Base-by-base conservation (phyloP, 805 yeast species). In the Babjeviella inositovora region DNA sequence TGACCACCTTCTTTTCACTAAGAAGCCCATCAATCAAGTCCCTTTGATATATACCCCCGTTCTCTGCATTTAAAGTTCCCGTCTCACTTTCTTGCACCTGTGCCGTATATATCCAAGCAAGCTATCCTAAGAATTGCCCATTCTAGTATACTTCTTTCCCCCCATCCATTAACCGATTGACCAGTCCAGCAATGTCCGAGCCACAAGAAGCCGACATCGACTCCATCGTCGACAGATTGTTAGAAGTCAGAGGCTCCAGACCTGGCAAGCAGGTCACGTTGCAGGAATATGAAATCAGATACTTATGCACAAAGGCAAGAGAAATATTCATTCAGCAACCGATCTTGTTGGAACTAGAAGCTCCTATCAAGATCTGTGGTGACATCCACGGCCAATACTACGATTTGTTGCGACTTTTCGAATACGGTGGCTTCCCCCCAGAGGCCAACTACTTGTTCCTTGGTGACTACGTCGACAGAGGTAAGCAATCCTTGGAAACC, bases 391-490 rank as follows among this genome's bases (percentile, higher is more conserved):
- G 98, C 28, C 98, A 87, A 56, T 87, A 90, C 54, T 87, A 87
- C 47, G 98, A 87, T 53, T 68, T 87, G 40, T 65, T 87, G 47
- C 76, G 98, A 53, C 67, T 87, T 39, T 87, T 87, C 43, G 97
- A 90, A 58, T 87, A 87, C 45, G 97, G 98, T 40, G 98, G 97
- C 3, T 87, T 90, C 63, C 98, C 98, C 2, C 98, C 98, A 8
- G 97, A 90, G 50, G 93, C 97, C 11, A 87, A 87, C 58, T 87
- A 87, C 57, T 60, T 87, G 40, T 87, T 87, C 47, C 56, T 87
- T 29, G 98, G 98, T 35, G 98, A 87, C 62, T 87, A 87, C 46
- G 98, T 87, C 35, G 98, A 87, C 60, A 76, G 98, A 63, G 98
- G 98, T 44, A 84, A 85, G 48, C 97, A 90, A 60, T 81, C 94